phyloP scores from a whole-genome alignment of 2,329 filamentous ascomycete genomes.

The Cyclaneusma minus region DNA sequence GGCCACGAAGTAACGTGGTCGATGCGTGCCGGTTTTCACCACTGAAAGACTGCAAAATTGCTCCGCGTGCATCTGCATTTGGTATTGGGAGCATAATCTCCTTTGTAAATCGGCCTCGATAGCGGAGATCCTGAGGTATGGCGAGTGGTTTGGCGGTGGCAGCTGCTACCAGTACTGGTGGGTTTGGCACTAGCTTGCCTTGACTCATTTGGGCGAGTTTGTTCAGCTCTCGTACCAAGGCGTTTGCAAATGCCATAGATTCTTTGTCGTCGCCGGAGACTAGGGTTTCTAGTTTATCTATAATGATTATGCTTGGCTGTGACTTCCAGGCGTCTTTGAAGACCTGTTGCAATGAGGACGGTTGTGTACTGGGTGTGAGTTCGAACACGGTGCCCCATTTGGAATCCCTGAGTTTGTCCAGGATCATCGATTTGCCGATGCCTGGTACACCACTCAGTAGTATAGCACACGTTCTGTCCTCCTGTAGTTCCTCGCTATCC shows the following conservation, averaged over 20 bases:
- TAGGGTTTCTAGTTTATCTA: conserved; percentile 63
- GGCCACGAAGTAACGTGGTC: too few relatives aligned
- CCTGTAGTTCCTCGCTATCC: conserved; percentile 11
- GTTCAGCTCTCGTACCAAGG: conserved; percentile 39
- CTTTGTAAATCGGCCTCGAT: conserved; percentile 44
- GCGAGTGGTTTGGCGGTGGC: conserved; percentile 59
- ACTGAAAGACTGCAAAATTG: conserved; percentile 53
- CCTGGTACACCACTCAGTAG: conserved; percentile 64
- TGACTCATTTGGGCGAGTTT: conserved; percentile 8
- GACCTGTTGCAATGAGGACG: conserved; percentile 42
- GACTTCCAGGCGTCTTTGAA: conserved; percentile 54
- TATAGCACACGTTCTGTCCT: conserved; percentile 20
- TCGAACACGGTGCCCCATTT: conserved; percentile 57
- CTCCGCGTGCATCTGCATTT: conserved; percentile 50
- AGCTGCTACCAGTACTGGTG: conserved; percentile 56
- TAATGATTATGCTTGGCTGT: conserved; percentile 63
- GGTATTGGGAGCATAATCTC: conserved; percentile 68
- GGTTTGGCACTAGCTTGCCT: conserved; percentile 24
- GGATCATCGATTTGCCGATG: conserved; percentile 67
- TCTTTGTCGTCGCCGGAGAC: conserved; percentile 42
- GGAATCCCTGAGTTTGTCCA: conserved; percentile 49
- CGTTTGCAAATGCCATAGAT: conserved; percentile 31
- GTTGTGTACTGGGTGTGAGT: conserved; percentile 39
- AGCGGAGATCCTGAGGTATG: conserved; percentile 54
- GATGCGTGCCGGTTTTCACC: conserved; percentile 11